phyloP scores from a whole-genome alignment of 768 basidiomycete genomes.

The Leucosporidium yakuticum region DNA sequence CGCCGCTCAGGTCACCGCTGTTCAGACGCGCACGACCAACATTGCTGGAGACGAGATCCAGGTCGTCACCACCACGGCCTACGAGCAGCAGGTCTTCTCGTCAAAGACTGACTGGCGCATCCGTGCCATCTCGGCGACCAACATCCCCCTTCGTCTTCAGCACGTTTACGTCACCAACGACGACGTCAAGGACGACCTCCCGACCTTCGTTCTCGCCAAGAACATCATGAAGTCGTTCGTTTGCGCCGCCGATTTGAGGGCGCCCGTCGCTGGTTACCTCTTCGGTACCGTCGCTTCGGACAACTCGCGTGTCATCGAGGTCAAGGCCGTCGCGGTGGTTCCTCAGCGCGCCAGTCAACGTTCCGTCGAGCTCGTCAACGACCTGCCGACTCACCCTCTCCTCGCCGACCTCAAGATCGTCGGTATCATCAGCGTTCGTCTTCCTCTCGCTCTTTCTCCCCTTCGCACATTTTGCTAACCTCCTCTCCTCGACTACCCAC shows the following conservation, averaged over 20 bases:
- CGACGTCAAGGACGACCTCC: slow-evolving; percentile 96
- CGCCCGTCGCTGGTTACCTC: slow-evolving; percentile 88
- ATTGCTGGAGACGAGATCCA: slow-evolving; percentile 94
- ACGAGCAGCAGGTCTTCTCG: slow-evolving; percentile 97
- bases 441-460: neutral
- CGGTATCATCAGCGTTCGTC: slow-evolving; percentile 35
- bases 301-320: slow-evolving; percentile 97
- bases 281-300: slow-evolving; percentile 80
- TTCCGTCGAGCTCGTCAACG: slow-evolving; percentile 78
- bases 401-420: slow-evolving; percentile 80
- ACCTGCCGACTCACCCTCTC: slow-evolving; percentile 86
- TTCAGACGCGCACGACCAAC: slow-evolving; percentile 98
- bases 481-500: slow-evolving; percentile 32
- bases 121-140: slow-evolving; percentile 93
- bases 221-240: slow-evolving; percentile 93
- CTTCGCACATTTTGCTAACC: neutral
- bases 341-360: slow-evolving; percentile 93
- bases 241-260: slow-evolving; percentile 84
- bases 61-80: slow-evolving; percentile 92
- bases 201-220: slow-evolving; percentile 94
- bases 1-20: slow-evolving; percentile 86
- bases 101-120: slow-evolving; percentile 99
- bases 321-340: slow-evolving; percentile 96
- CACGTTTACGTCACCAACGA: slow-evolving; percentile 99
- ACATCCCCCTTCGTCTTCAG: slow-evolving; percentile 88